Conservation (phyloP, 768 basidiomycete species). For the Pisolithus microcarpus region DNA sequence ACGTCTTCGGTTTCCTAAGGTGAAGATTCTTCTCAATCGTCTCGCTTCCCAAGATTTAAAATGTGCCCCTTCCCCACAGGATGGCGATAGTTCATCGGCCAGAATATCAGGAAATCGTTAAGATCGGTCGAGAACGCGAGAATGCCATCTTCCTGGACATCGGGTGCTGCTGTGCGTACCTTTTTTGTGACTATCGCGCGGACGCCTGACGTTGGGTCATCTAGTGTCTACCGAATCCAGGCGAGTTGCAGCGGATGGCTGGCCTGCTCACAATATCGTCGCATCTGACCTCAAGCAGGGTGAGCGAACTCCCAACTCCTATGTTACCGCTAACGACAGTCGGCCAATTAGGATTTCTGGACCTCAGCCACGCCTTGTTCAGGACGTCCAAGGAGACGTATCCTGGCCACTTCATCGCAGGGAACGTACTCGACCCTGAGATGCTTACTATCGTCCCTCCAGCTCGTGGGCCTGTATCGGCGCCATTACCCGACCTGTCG, state of each 20-base stretch:
- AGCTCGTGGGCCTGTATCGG: conserved; percentile 18
- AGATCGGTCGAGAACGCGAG: conserved; percentile 29
- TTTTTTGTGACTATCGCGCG: background rate
- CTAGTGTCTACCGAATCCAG: conserved; percentile 29
- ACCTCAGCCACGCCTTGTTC: conserved; percentile 56
- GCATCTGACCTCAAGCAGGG: conserved; percentile 35
- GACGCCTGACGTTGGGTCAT: background rate
- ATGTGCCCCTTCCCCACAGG: conserved; percentile 1
- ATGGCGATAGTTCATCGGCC: conserved; percentile 7
- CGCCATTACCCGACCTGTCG: conserved; percentile 22
- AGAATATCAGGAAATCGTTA: conserved; percentile 23
- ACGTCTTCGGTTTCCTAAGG: conserved; percentile 19
- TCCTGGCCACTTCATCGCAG: conserved; percentile 45
- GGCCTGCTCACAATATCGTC: conserved; percentile 32
- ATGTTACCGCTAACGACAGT: background rate
- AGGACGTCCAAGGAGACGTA: conserved; percentile 45
- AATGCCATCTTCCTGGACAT: conserved; percentile 38
- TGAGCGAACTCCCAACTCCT: conserved; percentile 1
- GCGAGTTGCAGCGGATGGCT: conserved; percentile 37
- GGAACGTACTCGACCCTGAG: conserved; percentile 44
- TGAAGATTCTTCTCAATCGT: background rate
- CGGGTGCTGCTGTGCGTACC: conserved; percentile 37
- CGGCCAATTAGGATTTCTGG: conserved; percentile 42
- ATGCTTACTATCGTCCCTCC: conserved; percentile 32
- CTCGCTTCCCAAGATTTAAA: no score